These are phyloP conservation scores for Ogataea nakhonphanomensis DNA, from an alignment of 805 yeast species.

Conservation along the genomic window DNA sequence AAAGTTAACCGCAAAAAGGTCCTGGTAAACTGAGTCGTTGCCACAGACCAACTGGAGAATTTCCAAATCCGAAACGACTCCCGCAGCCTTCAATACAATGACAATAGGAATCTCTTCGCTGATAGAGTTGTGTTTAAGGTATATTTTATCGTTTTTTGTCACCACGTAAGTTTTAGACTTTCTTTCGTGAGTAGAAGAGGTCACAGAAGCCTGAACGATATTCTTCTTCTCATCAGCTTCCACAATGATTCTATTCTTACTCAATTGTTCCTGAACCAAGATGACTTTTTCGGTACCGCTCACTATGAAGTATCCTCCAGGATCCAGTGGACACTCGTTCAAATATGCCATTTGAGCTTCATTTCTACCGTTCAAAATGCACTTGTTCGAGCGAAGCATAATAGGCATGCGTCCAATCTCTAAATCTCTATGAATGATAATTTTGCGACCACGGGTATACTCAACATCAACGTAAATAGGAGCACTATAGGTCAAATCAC, in stretches of 20 bases:
- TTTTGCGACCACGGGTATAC: conserved; percentile 90
- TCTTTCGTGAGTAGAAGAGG: conserved; percentile 97
- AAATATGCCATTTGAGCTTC: conserved; percentile 83
- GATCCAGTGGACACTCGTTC: conserved; percentile 95
- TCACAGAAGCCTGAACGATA: conserved; percentile 95
- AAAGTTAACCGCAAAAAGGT: conserved; percentile 84
- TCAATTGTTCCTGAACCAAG: conserved; percentile 92
- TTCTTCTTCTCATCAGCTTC: conserved; percentile 95
- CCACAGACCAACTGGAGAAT: conserved; percentile 95
- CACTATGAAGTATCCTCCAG: conserved; percentile 97
- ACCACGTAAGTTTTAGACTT: conserved; percentile 96
- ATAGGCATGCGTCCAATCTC: conserved; percentile 99
- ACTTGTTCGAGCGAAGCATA: conserved; percentile 91
- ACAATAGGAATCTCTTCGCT: conserved; percentile 95
- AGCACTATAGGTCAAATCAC: conserved; percentile 93
- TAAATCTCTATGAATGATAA: conserved; percentile 82
- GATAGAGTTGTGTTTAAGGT: conserved; percentile 91
- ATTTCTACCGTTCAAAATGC: conserved; percentile 74
- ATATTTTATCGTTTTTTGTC: conserved; percentile 84
- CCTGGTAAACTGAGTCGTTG: conserved; percentile 81
- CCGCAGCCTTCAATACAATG: conserved; percentile 90
- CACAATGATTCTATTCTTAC: conserved; percentile 95
- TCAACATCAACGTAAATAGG: conserved; percentile 97
- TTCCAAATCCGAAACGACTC: conserved; percentile 87
- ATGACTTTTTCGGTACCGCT: conserved; percentile 98